Conservation (phyloP, 148 eudicot genomes). For the Tetragonia tetragonoides region DNA sequence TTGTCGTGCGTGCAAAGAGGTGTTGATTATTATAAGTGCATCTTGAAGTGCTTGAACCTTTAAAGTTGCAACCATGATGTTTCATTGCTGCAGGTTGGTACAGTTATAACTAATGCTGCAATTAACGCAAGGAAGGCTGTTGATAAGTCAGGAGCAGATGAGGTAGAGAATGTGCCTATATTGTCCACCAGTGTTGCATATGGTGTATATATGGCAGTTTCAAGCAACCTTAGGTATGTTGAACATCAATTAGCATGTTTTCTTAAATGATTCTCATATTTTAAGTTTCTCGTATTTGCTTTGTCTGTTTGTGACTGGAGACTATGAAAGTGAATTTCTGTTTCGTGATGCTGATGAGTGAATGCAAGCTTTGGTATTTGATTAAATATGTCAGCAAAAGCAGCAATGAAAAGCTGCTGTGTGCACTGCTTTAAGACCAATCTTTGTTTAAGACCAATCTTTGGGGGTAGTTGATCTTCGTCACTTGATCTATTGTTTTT, state of each 20-base stretch:
- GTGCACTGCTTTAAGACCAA: neutral
- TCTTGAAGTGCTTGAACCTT: neutral
- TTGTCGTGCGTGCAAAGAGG: neutral
- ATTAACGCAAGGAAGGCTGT: slow-evolving; percentile 84
- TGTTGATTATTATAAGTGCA: neutral
- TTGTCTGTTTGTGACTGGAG: neutral
- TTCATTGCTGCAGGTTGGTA: slow-evolving; percentile 60
- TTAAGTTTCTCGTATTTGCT: neutral
- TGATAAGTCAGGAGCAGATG: slow-evolving; percentile 53
- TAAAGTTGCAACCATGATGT: slow-evolving; percentile 3
- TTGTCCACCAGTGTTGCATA: slow-evolving; percentile 83
- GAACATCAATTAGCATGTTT: neutral
- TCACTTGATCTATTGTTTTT: neutral
- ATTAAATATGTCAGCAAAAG: neutral
- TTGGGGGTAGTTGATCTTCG: neutral
- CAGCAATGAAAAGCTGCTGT: neutral
- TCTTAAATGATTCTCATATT: neutral
- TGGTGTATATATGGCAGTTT: slow-evolving; percentile 91
- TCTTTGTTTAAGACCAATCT: neutral
- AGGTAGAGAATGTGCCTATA: slow-evolving; percentile 79
- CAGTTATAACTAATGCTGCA: slow-evolving; percentile 68
- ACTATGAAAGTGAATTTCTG: neutral
- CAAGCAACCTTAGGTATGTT: slow-evolving; percentile 91
- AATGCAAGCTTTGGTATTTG: neutral
- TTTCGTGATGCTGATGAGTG: neutral